Evolutionary conservation across 1,284 basidiomycete genomes (phyloP), one percentile per base, ranked within the genome.

Genomic region (Rhodotorula sp.): DNA sequence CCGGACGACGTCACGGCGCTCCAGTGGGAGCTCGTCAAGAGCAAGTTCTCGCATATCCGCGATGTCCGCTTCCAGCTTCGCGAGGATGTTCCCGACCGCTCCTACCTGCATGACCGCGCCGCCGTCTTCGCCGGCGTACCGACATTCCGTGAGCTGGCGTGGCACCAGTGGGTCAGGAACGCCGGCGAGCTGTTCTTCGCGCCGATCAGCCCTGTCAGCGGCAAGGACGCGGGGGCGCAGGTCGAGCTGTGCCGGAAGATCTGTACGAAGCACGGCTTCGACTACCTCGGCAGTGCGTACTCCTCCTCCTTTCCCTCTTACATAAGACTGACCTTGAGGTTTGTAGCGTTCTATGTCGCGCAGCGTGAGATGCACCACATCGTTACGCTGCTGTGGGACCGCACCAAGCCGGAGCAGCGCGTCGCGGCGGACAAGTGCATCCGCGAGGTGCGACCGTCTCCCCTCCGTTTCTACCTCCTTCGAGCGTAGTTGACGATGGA

Each of bases 61-160:
- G 77, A 70, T 46, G 50, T 72, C n/a, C 70, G 75, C 53, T 61
- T 63, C 69, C 71, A 60, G 55, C 71, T 77, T 8, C 61, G 71
- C 34, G 67, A 63, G 44, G 69, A 69, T 21, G 71, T 61, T 1
- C 61, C 61, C 12, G 29, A 25, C 27, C 29, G 62, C 37, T 53
- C 37, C 22, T 64, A 59, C 48, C 70, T 78, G 3, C 78, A 77
- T 53, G 74, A 73, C 41, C 68, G 78, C 21, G 73, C 78, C 7
- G 78, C 76, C 55, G 76, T 76, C 21, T 69, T 77, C 48, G 76
- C 71, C 13, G 78, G 78, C 8, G 73, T 79, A 8, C 78, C 78
- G 22, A 77, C 74, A 12, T 65, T 75, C 37, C 51, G 70, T 12
- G 78, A 58, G 57, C 55, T 56, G 0, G 55, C 55, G 2, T 56